Evolutionary conservation across 495 filamentous ascomycete species (phyloP).

Genomic region (Penicillium egyptiacum): DNA sequence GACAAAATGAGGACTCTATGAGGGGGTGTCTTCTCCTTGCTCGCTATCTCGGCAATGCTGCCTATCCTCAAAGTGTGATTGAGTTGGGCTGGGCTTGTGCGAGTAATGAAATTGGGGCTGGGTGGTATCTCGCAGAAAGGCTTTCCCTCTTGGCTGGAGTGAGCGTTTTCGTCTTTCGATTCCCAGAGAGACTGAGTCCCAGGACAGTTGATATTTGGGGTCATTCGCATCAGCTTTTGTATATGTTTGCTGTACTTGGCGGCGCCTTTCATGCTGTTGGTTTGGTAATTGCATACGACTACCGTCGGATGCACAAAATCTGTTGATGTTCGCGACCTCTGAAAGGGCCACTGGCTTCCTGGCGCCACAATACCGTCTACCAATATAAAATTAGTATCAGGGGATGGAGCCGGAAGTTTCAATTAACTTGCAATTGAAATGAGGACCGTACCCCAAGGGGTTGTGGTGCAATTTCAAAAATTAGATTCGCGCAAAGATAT

Average conservation of each 20-base stretch:
- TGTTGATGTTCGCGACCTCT: neutral
- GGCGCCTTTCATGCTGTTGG: constrained; percentile 13
- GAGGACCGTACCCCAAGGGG: too few relatives aligned
- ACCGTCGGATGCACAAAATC: neutral
- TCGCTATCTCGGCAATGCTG: constrained; percentile 17
- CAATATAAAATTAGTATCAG: too few relatives aligned
- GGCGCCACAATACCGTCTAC: too few relatives aligned
- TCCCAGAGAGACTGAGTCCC: constrained; percentile 17
- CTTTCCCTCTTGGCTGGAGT: constrained; percentile 17
- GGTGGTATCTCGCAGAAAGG: constrained; percentile 18
- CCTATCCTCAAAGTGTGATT: constrained; percentile 16
- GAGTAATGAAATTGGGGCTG: constrained; percentile 14
- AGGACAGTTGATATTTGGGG: constrained; percentile 18
- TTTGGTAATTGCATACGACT: constrained; percentile 6
- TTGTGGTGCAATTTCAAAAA: too few relatives aligned
- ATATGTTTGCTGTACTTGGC: constrained; percentile 15
- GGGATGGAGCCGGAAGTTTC: too few relatives aligned
- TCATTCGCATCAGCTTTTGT: constrained; percentile 21
- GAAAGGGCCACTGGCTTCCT: too few relatives aligned
- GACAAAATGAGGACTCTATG: constrained; percentile 15
- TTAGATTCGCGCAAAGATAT: too few relatives aligned
- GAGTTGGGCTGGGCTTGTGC: constrained; percentile 13
- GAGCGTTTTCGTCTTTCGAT: constrained; percentile 11
- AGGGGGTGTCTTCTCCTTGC: constrained; percentile 14
- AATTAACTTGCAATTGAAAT: too few relatives aligned